Base-by-base conservation (phyloP, 768 basidiomycete genomes). In the Lactarius sp. region DNA sequence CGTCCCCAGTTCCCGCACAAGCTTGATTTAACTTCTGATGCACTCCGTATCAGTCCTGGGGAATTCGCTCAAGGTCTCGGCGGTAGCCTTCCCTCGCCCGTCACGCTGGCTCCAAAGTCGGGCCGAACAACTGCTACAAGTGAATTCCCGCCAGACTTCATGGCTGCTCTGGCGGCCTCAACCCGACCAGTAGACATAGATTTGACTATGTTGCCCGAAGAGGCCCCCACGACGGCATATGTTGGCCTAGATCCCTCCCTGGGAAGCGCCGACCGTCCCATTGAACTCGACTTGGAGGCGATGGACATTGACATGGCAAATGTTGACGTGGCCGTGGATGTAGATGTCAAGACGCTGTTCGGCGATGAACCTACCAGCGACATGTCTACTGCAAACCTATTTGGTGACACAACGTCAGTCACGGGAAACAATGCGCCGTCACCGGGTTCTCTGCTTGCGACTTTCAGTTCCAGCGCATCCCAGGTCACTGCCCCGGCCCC, bases 91-190 rank as follows among this genome's bases (percentile, higher is more conserved):
- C 79, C 86, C 34, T 92, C 90, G 6, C 91, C 91, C 7, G 90
- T 92, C 37, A 89, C 86, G 5, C 80, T 93, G 42, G 91, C 89
- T 0, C 91, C 91, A 1, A 88, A 85, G 70, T 90, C 91, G 6
- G 88, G 87, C 3, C 79, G 86, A 2, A 1, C 20, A 16, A 69
- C 70, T 1, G 73, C 80, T 59, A 84, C 86, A 20, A 69, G 70
- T 54, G 80, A 85, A 57, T 59, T 72, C 9, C 79, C 83, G 31
- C 78, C 85, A 4, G 87, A 89, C 49, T 73, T 89, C 34, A 84
- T 90, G 79, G 84, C 84, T 3, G 82, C 86, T 0, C 61, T 74
- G 8, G 64, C 77, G 2, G 73, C 81, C 9, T 74, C 79, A 60
- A 66, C 73, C 60, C 67, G 73, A 54, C 64, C 73, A 37, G 73